Evolutionary conservation across 2,329 filamentous ascomycete species (phyloP).

Genomic region (Hortaea werneckii): DNA sequence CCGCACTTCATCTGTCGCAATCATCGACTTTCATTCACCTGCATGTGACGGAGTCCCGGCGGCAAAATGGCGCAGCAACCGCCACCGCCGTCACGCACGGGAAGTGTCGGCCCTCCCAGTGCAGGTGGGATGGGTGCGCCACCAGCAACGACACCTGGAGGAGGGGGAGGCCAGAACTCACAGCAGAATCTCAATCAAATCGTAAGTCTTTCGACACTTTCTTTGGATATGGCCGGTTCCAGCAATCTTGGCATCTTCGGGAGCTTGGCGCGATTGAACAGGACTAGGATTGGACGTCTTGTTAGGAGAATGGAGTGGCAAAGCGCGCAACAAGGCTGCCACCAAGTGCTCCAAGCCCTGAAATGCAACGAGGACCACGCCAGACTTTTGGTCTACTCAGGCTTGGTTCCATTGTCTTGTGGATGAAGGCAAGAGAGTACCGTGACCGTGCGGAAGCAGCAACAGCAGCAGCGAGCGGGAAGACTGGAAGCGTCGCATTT

Average conservation of each 20-base stretch:
- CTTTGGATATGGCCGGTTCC: background rate
- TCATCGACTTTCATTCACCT: background rate
- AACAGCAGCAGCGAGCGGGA: too few species aligned
- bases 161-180: slow-evolving; percentile 47
- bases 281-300: too few species aligned
- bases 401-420: too few species aligned
- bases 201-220: slow-evolving; percentile 53
- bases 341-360: too few species aligned
- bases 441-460: too few species aligned
- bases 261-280: background rate
- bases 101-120: slow-evolving; percentile 25
- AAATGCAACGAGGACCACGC: too few species aligned
- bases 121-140: slow-evolving; percentile 33
- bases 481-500: too few species aligned
- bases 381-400: too few species aligned
- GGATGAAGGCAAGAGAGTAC: too few species aligned
- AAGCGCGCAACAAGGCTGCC: too few species aligned
- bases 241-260: background rate
- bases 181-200: slow-evolving; percentile 94
- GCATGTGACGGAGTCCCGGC: background rate
- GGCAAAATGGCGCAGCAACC: slow-evolving; percentile 21
- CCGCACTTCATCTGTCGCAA: too few species aligned
- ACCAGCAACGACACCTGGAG: slow-evolving; percentile 34
- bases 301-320: too few species aligned
- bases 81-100: slow-evolving; percentile 25